Evolutionary conservation across 2,329 filamentous ascomycete genomes (phyloP), one percentile per base, ranked within the genome.

Genomic region (Apiospora malaysiana): DNA sequence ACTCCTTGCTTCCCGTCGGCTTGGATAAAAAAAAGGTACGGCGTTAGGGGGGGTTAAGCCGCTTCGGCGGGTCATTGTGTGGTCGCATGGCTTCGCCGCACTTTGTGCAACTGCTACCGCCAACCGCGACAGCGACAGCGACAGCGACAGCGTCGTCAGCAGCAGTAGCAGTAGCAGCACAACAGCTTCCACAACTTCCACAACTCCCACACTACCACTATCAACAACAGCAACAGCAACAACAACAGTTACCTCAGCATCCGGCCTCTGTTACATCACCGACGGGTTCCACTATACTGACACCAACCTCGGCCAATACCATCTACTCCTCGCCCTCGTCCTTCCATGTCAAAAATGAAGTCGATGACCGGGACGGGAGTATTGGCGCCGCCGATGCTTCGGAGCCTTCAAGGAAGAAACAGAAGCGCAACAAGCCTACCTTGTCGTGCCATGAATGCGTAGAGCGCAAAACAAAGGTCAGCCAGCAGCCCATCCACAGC

Each of bases 401-500:
- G 0, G 78, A 83, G 59, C 86, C 84, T n/a, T 78, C 83, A 14
- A 87, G 83, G 80, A 93, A 93, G 84, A 94, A 92, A 82, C 93
- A 95, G 83, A 94, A 93, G 83, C 89, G 93, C 66, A 95, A 95
- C 82, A 95, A 95, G 80, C 93, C 93, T 4, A 95, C 93, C 0
- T 79, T 95, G 73, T 94, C 91, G 67, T 95, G 93, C 77, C 88
- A 91, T 73, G 92, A 94, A 79, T 95, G 93, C 78, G 93, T 95
- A 27, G 92, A 94, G 82, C 86, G 93, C 75, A 95, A 95, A 83
- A 95, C 93, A 32, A 95, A 94, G 86, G 92, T 92, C 21, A 45
- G 40, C n/a, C 37, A 25, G 23, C 32, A 32, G 32, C 32, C 32
- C 32, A 32, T 32, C 25, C 43, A n/a, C 46, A 27, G 12, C 65